Evolutionary conservation across 176 grass and related monocot genomes (phyloP).

Genomic region (Bonia amplexicaulis): DNA sequence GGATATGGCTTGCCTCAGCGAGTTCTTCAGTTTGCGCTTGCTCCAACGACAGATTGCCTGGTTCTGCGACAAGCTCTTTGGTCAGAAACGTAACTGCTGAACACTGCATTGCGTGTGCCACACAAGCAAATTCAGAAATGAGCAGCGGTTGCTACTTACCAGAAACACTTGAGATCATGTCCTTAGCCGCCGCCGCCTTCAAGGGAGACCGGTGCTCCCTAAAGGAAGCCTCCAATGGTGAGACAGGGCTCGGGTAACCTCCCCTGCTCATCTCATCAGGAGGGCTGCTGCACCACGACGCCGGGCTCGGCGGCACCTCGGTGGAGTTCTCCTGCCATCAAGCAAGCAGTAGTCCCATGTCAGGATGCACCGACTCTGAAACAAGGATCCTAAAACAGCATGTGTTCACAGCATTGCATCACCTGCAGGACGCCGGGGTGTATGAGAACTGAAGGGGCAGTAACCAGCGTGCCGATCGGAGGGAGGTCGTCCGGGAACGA

Average conservation of each 20-base stretch:
- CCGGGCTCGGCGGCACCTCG: conserved; percentile 92
- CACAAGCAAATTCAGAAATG: conserved; percentile 13
- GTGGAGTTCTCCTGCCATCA: conserved; percentile 90
- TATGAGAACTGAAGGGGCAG: conserved; percentile 62
- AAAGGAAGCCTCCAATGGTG: conserved; percentile 75
- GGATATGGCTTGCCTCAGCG: conserved; percentile 22
- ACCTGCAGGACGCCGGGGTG: conserved; percentile 70
- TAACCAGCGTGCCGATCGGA: conserved; percentile 47
- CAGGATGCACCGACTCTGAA: not conserved
- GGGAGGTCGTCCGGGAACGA: conserved; percentile 49
- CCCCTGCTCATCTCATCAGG: conserved; percentile 69
- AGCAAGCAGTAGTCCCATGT: not conserved
- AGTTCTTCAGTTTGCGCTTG: conserved; percentile 23
- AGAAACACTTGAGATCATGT: conserved; percentile 31
- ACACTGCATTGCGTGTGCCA: not conserved
- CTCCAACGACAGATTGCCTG: conserved; percentile 7
- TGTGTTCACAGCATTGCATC: conserved; percentile 7
- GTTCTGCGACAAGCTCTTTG: conserved; percentile 22
- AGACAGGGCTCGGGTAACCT: conserved; percentile 86
- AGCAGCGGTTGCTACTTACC: conserved; percentile 34
- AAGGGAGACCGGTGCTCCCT: conserved; percentile 41
- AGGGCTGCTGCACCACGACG: conserved; percentile 79
- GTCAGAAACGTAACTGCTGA: not conserved
- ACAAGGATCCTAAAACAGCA: not conserved
- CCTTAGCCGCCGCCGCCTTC: conserved; percentile 21